Conservation (phyloP, 495 filamentous ascomycete species). For the Penicillium arizonense region DNA sequence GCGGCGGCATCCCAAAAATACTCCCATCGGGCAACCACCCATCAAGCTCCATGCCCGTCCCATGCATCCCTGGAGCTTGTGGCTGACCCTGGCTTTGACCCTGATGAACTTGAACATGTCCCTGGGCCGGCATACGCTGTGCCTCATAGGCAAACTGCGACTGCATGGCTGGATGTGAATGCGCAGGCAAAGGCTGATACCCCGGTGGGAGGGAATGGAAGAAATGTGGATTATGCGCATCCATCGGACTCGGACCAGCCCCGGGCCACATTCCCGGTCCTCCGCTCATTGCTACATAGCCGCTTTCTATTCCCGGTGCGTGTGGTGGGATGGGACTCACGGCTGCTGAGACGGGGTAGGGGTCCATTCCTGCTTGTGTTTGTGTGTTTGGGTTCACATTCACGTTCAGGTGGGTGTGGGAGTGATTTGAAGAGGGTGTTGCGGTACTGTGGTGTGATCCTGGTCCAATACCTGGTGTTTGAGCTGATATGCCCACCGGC, state of each 20-base stretch:
- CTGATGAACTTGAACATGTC: neutral
- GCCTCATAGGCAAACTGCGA: slow-evolving; percentile 31
- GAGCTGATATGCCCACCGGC: neutral
- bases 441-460: neutral
- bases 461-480: slow-evolving; percentile 7
- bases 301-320: slow-evolving; percentile 11
- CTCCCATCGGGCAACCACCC: slow-evolving; percentile 37
- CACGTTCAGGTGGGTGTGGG: no score
- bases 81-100: no score
- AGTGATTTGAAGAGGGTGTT: no score
- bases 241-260: slow-evolving; percentile 3
- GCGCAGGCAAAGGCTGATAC: slow-evolving; percentile 15
- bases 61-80: slow-evolving; percentile 4
- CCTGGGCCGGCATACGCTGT: slow-evolving; percentile 19
- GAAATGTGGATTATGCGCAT: slow-evolving; percentile 5
- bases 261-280: slow-evolving; percentile 20
- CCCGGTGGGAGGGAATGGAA: slow-evolving; percentile 14
- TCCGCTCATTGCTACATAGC: slow-evolving; percentile 22
- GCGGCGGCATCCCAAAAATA: slow-evolving; percentile 31
- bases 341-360: slow-evolving; percentile 14
- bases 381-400: neutral
- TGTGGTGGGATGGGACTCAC: slow-evolving; percentile 12
- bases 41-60: slow-evolving; percentile 36
- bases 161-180: slow-evolving; percentile 12
- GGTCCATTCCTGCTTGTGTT: slow-evolving; percentile 6